Conservation (phyloP, 768 basidiomycete species). For the Leccinum incarnatum region DNA sequence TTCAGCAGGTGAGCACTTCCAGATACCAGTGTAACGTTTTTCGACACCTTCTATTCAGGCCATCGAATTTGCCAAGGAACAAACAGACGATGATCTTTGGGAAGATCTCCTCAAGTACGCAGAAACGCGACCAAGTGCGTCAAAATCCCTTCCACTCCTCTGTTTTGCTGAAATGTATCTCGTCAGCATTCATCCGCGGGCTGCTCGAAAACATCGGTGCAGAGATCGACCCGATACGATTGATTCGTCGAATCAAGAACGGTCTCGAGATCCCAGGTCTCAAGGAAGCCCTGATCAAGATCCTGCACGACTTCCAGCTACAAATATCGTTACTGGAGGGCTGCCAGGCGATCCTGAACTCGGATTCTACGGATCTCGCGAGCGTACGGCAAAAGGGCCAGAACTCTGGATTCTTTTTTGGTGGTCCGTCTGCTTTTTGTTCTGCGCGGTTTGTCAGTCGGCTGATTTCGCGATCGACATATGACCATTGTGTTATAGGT, state of each 20-base stretch:
- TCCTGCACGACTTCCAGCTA: slow-evolving; percentile 92
- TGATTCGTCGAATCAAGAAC: slow-evolving; percentile 93
- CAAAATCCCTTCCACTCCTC: not conserved
- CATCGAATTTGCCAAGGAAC: slow-evolving; percentile 97
- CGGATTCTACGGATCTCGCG: slow-evolving; percentile 76
- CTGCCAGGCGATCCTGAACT: slow-evolving; percentile 81
- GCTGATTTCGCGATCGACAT: not conserved
- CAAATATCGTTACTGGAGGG: slow-evolving; percentile 93
- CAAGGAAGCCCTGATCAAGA: slow-evolving; percentile 93
- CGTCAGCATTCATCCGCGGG: slow-evolving; percentile 85
- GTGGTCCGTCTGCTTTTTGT: slow-evolving; percentile 47
- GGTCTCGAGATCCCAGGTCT: slow-evolving; percentile 95
- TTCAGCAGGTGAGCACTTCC: slow-evolving; percentile 61
- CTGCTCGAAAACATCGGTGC: slow-evolving; percentile 94
- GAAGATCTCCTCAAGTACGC: slow-evolving; percentile 94
- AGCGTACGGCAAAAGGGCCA: slow-evolving; percentile 70
- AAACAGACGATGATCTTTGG: slow-evolving; percentile 96
- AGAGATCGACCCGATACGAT: slow-evolving; percentile 91
- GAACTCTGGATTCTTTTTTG: slow-evolving; percentile 74
- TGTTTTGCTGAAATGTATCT: not conserved
- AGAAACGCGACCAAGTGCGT: slow-evolving; percentile 83
- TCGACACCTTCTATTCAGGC: slow-evolving; percentile 48
- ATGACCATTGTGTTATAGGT: slow-evolving; percentile 38
- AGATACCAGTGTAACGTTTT: not conserved
- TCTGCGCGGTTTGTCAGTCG: not conserved